Evolutionary conservation across 768 basidiomycete genomes (phyloP).

Genomic region (Amanita subjunquillea): DNA sequence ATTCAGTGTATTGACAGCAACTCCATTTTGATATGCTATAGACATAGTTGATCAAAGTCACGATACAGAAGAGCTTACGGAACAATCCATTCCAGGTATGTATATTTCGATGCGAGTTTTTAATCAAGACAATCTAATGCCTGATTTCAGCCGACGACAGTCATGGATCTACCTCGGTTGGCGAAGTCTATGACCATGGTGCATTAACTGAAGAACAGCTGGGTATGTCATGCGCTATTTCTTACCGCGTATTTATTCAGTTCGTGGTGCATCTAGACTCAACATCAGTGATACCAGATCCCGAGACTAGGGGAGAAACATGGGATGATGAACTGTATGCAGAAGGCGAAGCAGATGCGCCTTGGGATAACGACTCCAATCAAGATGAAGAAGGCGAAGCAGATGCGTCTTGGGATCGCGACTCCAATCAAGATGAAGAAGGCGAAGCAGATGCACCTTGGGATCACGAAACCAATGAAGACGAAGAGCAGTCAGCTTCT

Average conservation of each 20-base stretch:
- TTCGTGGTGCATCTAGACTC: constrained; percentile 1
- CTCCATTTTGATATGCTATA: neutral
- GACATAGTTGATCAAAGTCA: neutral
- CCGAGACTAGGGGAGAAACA: constrained; percentile 1
- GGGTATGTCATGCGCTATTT: neutral
- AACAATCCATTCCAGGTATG: neutral
- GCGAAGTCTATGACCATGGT: neutral
- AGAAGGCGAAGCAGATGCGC: constrained; percentile 32
- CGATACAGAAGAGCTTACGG: neutral
- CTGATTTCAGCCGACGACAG: constrained; percentile 4
- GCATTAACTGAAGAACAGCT: neutral
- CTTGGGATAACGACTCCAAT: constrained; percentile 22
- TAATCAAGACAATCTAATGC: neutral
- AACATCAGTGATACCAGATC: constrained; percentile 8
- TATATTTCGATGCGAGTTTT: neutral
- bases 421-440: constrained; percentile 24
- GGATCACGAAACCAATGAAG: constrained; percentile 21
- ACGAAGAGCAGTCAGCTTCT: constrained; percentile 35
- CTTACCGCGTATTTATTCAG: no score
- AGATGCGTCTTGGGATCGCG: constrained; percentile 29
- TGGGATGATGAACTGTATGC: constrained; percentile 11
- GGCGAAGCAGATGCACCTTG: constrained; percentile 33
- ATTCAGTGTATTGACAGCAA: neutral
- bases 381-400: constrained; percentile 28
- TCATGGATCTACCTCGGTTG: neutral